Conservation (phyloP, 1,284 basidiomycete genomes). For the Heterobasidion irregulare region DNA sequence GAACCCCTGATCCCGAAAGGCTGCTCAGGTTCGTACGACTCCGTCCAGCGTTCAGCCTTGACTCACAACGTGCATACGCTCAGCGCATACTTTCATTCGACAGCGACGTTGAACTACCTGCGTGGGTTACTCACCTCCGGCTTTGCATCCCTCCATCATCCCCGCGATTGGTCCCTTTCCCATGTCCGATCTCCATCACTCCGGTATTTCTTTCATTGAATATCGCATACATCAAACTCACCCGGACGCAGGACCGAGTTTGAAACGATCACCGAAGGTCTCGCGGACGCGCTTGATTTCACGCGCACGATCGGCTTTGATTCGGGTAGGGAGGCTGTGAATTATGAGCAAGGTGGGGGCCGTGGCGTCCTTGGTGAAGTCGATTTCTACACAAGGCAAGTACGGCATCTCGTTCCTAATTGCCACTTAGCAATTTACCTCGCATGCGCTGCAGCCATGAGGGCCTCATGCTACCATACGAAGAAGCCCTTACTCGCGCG, state of each 20-base stretch:
- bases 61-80: not conserved
- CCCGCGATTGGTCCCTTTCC: slow-evolving; percentile 85
- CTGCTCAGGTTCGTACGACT: slow-evolving; percentile 54
- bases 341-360: slow-evolving; percentile 63
- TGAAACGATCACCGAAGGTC: slow-evolving; percentile 73
- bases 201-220: slow-evolving; percentile 30
- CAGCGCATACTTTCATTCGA: slow-evolving; percentile 94
- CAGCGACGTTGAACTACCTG: slow-evolving; percentile 90
- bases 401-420: slow-evolving; percentile 2
- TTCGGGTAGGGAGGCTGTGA: slow-evolving; percentile 36
- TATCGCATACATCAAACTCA: no score
- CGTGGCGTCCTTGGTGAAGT: slow-evolving; percentile 81
- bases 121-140: slow-evolving; percentile 84
- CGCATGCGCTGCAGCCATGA: slow-evolving; percentile 72
- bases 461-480: slow-evolving; percentile 89
- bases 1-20: slow-evolving; percentile 84
- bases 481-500: slow-evolving; percentile 83
- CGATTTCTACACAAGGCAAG: slow-evolving; percentile 88
- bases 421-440: not conserved
- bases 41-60: not conserved
- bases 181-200: slow-evolving; percentile 84
- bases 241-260: slow-evolving; percentile 58
- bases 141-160: slow-evolving; percentile 88
- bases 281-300: slow-evolving; percentile 92
- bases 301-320: slow-evolving; percentile 80